Percentiles rank a stretch among this genome's conserved stretches.
Conservation (phyloP, 352 stramenopile genomes). For the Phytophthora megakarya region DNA sequence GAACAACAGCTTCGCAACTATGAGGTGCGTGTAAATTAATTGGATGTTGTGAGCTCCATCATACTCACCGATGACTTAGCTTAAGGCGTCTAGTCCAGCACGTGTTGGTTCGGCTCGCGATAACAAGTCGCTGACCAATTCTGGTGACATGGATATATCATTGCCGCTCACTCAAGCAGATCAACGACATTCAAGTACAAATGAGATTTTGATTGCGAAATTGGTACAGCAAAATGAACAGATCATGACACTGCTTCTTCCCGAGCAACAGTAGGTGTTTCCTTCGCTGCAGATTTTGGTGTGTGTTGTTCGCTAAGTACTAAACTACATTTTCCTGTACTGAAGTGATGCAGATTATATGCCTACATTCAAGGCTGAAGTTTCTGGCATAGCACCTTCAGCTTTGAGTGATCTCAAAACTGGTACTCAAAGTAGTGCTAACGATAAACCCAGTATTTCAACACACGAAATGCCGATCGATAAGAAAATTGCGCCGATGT, state of each 20-base stretch:
- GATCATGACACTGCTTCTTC: constrained; percentile 28
- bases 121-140: neutral
- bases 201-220: constrained; percentile 16
- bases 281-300: neutral
- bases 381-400: neutral
- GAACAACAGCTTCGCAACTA: constrained; percentile 36
- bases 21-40: constrained; percentile 26
- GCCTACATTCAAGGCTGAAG: neutral
- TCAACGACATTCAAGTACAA: neutral
- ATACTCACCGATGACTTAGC: neutral
- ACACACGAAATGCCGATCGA: neutral
- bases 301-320: neutral
- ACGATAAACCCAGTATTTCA: neutral
- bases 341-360: constrained; percentile 5
- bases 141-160: neutral
- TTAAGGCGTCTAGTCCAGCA: neutral
- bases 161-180: neutral
- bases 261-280: constrained; percentile 6
- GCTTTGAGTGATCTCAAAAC: neutral
- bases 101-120: too few species aligned
- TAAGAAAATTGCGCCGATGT: neutral
- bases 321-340: neutral
- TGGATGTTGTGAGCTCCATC: neutral
- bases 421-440: neutral
- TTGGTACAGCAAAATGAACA: constrained; percentile 40